Base-by-base conservation (phyloP, 371 early-diverging fungal species). In the Mortierella sp. region DNA sequence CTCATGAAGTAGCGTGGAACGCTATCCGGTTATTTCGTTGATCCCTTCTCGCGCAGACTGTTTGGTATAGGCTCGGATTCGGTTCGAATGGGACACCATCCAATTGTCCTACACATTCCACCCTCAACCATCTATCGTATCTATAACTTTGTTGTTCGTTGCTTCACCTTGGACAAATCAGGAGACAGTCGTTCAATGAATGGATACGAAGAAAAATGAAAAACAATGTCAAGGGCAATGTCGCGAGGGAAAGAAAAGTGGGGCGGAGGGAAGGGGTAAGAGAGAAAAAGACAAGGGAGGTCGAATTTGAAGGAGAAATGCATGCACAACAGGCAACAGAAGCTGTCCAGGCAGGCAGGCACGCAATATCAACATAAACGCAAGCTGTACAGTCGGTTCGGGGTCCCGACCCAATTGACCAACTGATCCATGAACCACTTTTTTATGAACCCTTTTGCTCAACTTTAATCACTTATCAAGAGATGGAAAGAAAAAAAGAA, bases 31-130 rank as follows among this genome's bases (percentile, higher is more conserved):
- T n/a, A n/a, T n/a, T 34, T 11, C 24, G 58, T 31, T 58, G 34
- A 58, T 58, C 58, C 34, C 58, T 58, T 6, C 58, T 58, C 34
- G 58, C 34, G 58, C 58, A 29, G 58, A 58, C 58, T 34, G 58
- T 34, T 34, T 58, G 58, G 58, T 34, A 34, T 58, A 1, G 13
- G 34, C 31, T 53, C 58, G n/a, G n/a, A n/a, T n/a, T n/a, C 29
- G 29, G 58, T 34, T 58, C 58, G 19, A 58, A 58, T 31, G 2
- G 58, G 5, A 11, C 26, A 4, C 26, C 4, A 26, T 10, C 16
- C 29, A 31, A 10, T 58, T 34, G 9, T 19, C 29, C 7, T 58
- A 34, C 58, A 58, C 29, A 58, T 58, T 58, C 58, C 34, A 58
- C 34, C 31, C 58, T 58, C 58, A 58, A 58, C 58, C 58, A 58